Base-by-base conservation (phyloP, 306 rosid species). In the Albizia julibrissin region DNA sequence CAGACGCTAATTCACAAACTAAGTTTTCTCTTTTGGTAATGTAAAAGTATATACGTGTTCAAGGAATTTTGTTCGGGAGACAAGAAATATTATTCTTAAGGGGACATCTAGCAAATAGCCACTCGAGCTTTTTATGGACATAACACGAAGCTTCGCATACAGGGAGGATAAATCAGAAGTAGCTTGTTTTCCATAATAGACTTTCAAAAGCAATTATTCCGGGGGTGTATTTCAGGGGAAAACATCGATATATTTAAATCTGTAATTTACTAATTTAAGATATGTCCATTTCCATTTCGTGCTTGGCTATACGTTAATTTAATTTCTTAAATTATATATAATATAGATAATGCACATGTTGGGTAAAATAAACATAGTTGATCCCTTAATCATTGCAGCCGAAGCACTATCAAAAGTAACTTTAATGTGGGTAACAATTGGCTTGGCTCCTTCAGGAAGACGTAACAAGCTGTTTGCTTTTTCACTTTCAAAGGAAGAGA, bases 321-420 rank as follows among this genome's bases (percentile, higher is more conserved):
- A 46, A 46, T 46, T 46, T 46, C 16, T 46, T 46, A 10, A 46
- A 46, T 46, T 10, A 46, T 46, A 46, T 5, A 37, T 37, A 37
- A 37, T 37, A 37, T 37, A 37, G 40, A 37, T 37, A 37, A 49
- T 56, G 8, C 10, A 54, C 7, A 21, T 58, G 31, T 22, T 58
- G 65, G 46, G 10, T 69, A 40, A 10, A 5, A 69, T 42, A 5
- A 47, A 40, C 10, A 40, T 6, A 13, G 75, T 3, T 69, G 54
- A 43, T 70, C 75, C 5, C 5, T 70, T 43, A 24, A 70, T 43
- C 75, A 42, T 42, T 70, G 37, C 75, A 70, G 75, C 75, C 37
- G 75, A 22, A 43, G 37, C 34, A 42, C 34, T 42, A 43, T 70
- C 3, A 42, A 42, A 43, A n/a, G 4, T 40, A 69, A 54, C 74